phyloP scores from a whole-genome alignment of 345 rosid genomes.

The Dovyalis caffra region DNA sequence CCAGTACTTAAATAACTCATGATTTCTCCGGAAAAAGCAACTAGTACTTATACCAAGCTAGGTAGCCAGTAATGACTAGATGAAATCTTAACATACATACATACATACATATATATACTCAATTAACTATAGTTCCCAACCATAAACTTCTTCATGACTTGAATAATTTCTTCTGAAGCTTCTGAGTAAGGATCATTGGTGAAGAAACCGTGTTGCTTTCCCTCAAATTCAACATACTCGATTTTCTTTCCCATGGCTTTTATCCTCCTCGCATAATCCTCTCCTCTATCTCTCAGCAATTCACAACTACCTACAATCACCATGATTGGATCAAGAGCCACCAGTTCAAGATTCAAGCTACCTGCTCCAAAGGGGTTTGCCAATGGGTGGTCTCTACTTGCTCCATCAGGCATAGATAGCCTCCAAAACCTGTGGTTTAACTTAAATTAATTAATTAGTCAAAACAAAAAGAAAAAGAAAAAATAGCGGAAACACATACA shows the following conservation, averaged over 20 bases:
- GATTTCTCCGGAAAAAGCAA: too few relatives aligned
- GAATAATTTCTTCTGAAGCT: constrained; percentile 33
- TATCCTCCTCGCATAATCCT: constrained; percentile 61
- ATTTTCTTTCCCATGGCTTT: constrained; percentile 54
- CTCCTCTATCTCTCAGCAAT: constrained; percentile 63
- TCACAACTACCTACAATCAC: constrained; percentile 64
- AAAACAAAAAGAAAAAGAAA: not conserved
- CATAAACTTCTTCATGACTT: constrained; percentile 45
- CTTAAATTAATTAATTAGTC: not conserved
- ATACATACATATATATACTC: too few relatives aligned
- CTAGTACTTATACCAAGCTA: not conserved
- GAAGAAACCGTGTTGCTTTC: constrained; percentile 73
- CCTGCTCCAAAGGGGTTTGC: constrained; percentile 79
- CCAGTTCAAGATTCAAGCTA: constrained; percentile 47
- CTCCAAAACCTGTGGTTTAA: constrained; percentile 70
- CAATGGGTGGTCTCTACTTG: constrained; percentile 65
- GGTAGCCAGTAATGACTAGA: not conserved
- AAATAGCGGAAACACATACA: not conserved
- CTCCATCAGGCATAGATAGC: constrained; percentile 65
- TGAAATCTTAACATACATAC: not conserved
- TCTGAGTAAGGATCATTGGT: constrained; percentile 55
- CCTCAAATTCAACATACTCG: constrained; percentile 54
- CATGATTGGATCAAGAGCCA: constrained; percentile 55
- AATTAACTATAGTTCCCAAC: constrained; percentile 19
- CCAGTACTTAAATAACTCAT: too few relatives aligned